phyloP scores from a whole-genome alignment of 1,139 yeast species.

The Taiozyma sp. region DNA sequence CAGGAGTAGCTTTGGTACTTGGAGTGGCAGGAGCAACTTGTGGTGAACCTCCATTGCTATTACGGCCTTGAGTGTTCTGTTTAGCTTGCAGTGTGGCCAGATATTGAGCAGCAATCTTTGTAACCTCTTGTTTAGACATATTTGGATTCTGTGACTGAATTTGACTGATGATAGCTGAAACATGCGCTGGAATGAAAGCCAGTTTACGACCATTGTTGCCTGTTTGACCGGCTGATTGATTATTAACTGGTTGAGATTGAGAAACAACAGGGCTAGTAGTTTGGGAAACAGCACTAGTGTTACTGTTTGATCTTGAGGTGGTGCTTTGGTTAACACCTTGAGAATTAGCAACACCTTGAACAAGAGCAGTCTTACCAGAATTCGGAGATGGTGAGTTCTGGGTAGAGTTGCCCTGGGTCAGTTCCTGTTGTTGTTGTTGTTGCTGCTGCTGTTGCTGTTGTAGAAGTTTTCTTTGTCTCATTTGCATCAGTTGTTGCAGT shows the following conservation, averaged over 20 bases:
- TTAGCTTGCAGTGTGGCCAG: constrained; percentile 56
- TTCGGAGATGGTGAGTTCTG: constrained; percentile 19
- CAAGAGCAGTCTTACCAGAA: constrained; percentile 17
- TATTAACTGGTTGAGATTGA: constrained; percentile 1
- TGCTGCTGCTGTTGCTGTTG: constrained; percentile 23
- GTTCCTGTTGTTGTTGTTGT: constrained; percentile 14
- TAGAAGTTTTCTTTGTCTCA: constrained; percentile 30
- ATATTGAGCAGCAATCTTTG: constrained; percentile 67
- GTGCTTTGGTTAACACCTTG: constrained; percentile 9
- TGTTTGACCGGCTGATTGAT: constrained; percentile 1
- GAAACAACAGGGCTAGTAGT: constrained; percentile 7
- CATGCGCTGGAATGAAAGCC: constrained; percentile 54
- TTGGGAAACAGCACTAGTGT: constrained; percentile 10
- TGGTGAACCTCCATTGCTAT: constrained; percentile 9
- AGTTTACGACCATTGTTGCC: constrained; percentile 20
- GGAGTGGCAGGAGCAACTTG: constrained; percentile 2
- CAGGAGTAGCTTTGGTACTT: constrained; percentile 10
- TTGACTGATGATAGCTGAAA: constrained; percentile 64
- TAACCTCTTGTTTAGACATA: constrained; percentile 65
- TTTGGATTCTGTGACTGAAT: constrained; percentile 68
- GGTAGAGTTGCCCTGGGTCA: background rate
- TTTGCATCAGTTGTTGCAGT: constrained; percentile 25
- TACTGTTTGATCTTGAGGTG: constrained; percentile 22
- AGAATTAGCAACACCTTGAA: constrained; percentile 4
- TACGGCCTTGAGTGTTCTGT: constrained; percentile 23